These are phyloP conservation scores for Kappamyces sp. DNA, from an alignment of 192 early-diverging fungal species.

Conservation along the genomic window DNA sequence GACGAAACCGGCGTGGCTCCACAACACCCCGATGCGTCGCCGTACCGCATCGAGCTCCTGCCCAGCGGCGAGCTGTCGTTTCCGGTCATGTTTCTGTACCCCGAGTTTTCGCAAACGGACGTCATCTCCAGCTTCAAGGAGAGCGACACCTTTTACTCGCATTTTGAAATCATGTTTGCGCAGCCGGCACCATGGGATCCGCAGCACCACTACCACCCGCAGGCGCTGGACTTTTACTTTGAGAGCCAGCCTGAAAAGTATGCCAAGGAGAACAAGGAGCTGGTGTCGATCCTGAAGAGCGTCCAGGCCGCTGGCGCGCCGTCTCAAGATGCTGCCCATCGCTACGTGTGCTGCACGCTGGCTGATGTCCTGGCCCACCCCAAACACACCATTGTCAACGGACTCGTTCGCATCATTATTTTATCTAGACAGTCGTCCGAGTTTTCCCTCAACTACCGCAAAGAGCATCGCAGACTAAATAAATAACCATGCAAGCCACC, in stretches of 20 bases:
- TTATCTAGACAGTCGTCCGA: constrained; percentile 58
- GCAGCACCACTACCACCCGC: constrained; percentile 56
- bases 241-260: constrained; percentile 45
- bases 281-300: constrained; percentile 41
- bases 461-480: constrained; percentile 36
- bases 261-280: constrained; percentile 45
- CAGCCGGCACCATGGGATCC: constrained; percentile 76
- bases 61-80: constrained; percentile 58
- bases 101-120: constrained; percentile 87
- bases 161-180: constrained; percentile 74
- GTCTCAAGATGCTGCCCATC: constrained; percentile 1
- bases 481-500: neutral
- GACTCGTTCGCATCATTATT: constrained; percentile 80
- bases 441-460: constrained; percentile 62
- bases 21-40: constrained; percentile 23
- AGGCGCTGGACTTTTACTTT: constrained; percentile 76
- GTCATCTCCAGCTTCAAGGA: constrained; percentile 83
- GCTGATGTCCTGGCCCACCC: constrained; percentile 54
- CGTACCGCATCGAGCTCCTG: constrained; percentile 55
- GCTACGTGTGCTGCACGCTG: constrained; percentile 43
- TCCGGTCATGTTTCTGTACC: constrained; percentile 92
- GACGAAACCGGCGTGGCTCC: constrained; percentile 3
- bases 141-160: constrained; percentile 71
- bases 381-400: constrained; percentile 73
- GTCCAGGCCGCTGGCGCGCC: constrained; percentile 36